Evolutionary conservation across 1,284 basidiomycete species (phyloP), one percentile per base, ranked within the genome.

Genomic region (Psilocybe mexicana): DNA sequence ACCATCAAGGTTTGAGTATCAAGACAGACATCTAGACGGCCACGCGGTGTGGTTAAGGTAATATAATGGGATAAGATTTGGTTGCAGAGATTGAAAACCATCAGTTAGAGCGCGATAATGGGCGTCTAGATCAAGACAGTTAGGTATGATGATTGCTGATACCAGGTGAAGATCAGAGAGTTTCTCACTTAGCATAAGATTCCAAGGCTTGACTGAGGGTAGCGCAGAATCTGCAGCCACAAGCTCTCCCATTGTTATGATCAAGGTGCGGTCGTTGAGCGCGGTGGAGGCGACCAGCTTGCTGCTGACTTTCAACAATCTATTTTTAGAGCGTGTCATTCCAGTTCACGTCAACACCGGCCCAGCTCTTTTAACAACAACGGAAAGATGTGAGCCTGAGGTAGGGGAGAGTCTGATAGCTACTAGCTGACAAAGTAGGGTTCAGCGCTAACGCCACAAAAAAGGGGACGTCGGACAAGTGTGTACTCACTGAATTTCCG

Each of bases 391-490:
- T 11, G n/a, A 40, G 46, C 48, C 40, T 12, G 35, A 44, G 30
- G 49, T 49, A 36, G 18, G 30, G 30, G 30, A 26, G 25, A 55
- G 46, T 12, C n/a, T 40, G 38, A 6, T 8, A 40, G 38, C 11
- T 40, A 12, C 28, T 35, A 28, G 8, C 23, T 26, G 30, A 11
- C 25, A 23, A 45, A 46, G 38, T n/a, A 40, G 52, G 52, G 43
- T 46, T 24, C 52, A 46, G 43, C 52, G 52, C 52, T 18, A 43
- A 28, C 23, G 43, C 24, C 52, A 36, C 52, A 36, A 12, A 33
- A 26, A 10, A 36, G 51, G 40, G 36, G 38, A 53, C 18, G 49
- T 49, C 51, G 51, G 56, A 11, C 24, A 18, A 23, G 46, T 14
- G 14, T 7, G 46, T n/a, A 14, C n/a, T 12, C n/a, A 14, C 11